These are phyloP conservation scores for Guadua angustifolia DNA, from an alignment of 176 grass and related monocot species.

Conservation along the genomic window DNA sequence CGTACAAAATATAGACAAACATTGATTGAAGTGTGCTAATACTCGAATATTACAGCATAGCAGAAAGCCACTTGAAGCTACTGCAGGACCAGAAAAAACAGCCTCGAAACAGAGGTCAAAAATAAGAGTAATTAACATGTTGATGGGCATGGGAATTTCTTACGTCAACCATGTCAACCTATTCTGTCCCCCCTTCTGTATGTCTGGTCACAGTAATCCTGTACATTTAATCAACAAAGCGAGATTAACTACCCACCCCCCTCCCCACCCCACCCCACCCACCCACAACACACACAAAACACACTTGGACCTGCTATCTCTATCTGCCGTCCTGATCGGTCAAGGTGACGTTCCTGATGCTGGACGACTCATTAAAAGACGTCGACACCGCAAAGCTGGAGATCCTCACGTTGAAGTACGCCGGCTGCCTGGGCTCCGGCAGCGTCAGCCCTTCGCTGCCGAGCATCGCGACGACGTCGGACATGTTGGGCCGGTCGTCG, in stretches of 20 bases:
- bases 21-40: background rate
- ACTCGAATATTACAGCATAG: background rate
- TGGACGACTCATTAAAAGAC: conserved; percentile 29
- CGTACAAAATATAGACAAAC: background rate
- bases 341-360: conserved; percentile 43
- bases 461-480: conserved; percentile 50
- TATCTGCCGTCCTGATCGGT: conserved; percentile 44
- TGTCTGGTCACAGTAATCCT: background rate
- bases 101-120: background rate
- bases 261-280: too few species aligned
- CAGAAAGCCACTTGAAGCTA: background rate
- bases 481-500: conserved; percentile 50
- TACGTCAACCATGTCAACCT: conserved; percentile 40
- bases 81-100: background rate
- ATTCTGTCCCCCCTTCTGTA: conserved; percentile 11
- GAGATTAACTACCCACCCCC: background rate
- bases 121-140: background rate
- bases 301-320: background rate
- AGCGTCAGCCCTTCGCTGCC: conserved; percentile 51
- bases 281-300: too few species aligned
- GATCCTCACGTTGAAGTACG: conserved; percentile 63
- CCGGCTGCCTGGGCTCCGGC: conserved; percentile 52
- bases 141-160: background rate
- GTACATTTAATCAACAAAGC: conserved; percentile 1
- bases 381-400: conserved; percentile 22